Conservation (phyloP, 495 filamentous ascomycete genomes). For the Eremomyces bilateralis region DNA sequence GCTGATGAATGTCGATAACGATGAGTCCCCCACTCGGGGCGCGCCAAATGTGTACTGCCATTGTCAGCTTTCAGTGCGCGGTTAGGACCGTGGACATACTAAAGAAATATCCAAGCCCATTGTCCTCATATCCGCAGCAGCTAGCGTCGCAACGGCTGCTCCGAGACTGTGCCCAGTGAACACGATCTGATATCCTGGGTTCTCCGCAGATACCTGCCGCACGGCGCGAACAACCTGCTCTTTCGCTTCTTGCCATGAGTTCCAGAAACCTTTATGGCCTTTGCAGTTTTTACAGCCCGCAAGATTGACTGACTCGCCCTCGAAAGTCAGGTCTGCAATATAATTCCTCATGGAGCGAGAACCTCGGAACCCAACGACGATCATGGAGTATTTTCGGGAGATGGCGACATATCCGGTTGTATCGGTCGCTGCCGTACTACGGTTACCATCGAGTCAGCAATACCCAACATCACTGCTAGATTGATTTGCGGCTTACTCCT, state of each 20-base stretch:
- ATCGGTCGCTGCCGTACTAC: constrained; percentile 32
- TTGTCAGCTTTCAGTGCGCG: too few relatives aligned
- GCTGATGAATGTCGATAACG: constrained; percentile 33
- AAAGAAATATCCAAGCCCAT: constrained; percentile 23
- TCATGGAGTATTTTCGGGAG: constrained; percentile 36
- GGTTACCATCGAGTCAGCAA: neutral
- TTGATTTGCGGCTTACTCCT: constrained; percentile 28
- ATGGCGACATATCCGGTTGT: constrained; percentile 46
- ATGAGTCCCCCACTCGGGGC: constrained; percentile 41
- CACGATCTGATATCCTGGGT: constrained; percentile 32
- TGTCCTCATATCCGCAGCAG: constrained; percentile 33
- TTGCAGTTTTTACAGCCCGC: constrained; percentile 28
- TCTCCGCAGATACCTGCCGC: constrained; percentile 12
- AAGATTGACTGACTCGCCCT: constrained; percentile 12
- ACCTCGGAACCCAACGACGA: constrained; percentile 53
- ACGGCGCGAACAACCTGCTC: constrained; percentile 23
- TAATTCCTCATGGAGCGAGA: constrained; percentile 39
- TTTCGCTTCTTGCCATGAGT: constrained; percentile 27
- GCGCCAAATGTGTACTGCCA: constrained; percentile 40
- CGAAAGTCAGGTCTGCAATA: constrained; percentile 37
- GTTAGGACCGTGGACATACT: constrained; percentile 10
- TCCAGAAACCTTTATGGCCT: constrained; percentile 32
- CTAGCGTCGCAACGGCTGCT: constrained; percentile 39
- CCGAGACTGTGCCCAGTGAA: constrained; percentile 51
- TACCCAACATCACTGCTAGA: neutral